A percentile compares a stretch with the other conserved stretches of the same genome.
phyloP scores from a whole-genome alignment of 805 yeast genomes.

The Ogataea corticis region DNA sequence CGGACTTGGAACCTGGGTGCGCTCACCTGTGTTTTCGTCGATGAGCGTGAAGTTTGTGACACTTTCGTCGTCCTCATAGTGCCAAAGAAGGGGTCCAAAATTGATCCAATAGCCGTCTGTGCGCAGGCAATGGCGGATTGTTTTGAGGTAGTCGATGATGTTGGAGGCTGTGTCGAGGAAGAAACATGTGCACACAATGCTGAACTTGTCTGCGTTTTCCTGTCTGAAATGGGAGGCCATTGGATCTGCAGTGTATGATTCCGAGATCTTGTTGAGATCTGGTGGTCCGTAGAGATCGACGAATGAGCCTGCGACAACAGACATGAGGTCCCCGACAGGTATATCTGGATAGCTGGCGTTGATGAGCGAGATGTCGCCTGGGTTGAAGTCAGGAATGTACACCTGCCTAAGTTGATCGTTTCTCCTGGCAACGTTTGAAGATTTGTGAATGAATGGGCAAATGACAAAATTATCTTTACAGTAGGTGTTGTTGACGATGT shows the following conservation, averaged over 20 bases:
- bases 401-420: slow-evolving; percentile 51
- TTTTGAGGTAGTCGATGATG: slow-evolving; percentile 54
- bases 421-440: slow-evolving; percentile 47
- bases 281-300: slow-evolving; percentile 63
- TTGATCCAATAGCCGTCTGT: slow-evolving; percentile 58
- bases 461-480: slow-evolving; percentile 42
- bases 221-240: slow-evolving; percentile 43
- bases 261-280: slow-evolving; percentile 33
- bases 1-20: slow-evolving; percentile 34
- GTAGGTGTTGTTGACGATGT: slow-evolving; percentile 48
- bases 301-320: slow-evolving; percentile 75
- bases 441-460: slow-evolving; percentile 56
- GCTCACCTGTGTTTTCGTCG: slow-evolving; percentile 26
- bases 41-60: slow-evolving; percentile 25
- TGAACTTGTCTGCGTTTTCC: slow-evolving; percentile 40
- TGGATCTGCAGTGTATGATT: slow-evolving; percentile 38
- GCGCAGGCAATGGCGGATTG: slow-evolving; percentile 47
- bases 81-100: slow-evolving; percentile 74
- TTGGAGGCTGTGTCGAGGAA: slow-evolving; percentile 67
- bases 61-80: slow-evolving; percentile 55
- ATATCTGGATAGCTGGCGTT: slow-evolving; percentile 39
- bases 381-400: slow-evolving; percentile 53
- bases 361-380: slow-evolving; percentile 39
- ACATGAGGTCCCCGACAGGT: slow-evolving; percentile 54
- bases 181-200: slow-evolving; percentile 54